These are phyloP conservation scores for Fusarium robinianum DNA, from an alignment of 2,329 filamentous ascomycete species.

Conservation along the genomic window DNA sequence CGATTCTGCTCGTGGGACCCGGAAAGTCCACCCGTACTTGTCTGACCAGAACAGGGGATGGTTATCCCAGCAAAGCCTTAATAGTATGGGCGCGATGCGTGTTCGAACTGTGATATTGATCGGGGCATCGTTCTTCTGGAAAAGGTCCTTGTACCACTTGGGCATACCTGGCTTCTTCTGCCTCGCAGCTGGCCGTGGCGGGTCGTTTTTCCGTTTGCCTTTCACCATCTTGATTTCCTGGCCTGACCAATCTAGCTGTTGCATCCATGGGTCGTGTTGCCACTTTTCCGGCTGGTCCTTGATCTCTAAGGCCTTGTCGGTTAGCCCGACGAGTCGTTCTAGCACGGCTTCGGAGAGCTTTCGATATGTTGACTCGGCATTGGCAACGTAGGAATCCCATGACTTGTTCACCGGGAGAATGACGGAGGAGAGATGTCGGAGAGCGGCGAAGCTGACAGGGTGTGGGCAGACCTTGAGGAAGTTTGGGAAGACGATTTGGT, in stretches of 20 bases:
- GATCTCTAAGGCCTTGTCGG: constrained; percentile 75
- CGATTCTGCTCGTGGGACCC: constrained; percentile 66
- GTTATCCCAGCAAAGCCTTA: constrained; percentile 86
- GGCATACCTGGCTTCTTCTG: constrained; percentile 97
- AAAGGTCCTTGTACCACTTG: constrained; percentile 93
- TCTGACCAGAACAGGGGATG: constrained; percentile 92
- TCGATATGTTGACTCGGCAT: constrained; percentile 83
- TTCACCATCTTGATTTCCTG: constrained; percentile 92
- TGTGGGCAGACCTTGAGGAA: constrained; percentile 92
- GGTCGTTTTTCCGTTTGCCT: constrained; percentile 83
- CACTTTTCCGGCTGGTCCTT: constrained; percentile 73
- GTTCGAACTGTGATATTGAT: constrained; percentile 86
- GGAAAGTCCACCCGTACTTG: constrained; percentile 90
- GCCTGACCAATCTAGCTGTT: constrained; percentile 92
- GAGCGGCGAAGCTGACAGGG: constrained; percentile 93
- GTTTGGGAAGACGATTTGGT: constrained; percentile 86
- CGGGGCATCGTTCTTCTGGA: constrained; percentile 66
- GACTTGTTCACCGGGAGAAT: constrained; percentile 87
- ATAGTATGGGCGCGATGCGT: constrained; percentile 80
- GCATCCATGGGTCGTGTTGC: constrained; percentile 83
- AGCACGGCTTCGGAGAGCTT: constrained; percentile 77
- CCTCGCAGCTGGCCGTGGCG: constrained; percentile 73
- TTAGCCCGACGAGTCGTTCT: constrained; percentile 71
- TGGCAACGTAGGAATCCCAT: constrained; percentile 84
- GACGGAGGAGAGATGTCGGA: constrained; percentile 90